Evolutionary conservation across 306 rosid species (phyloP).

Genomic region (Alnus rubra): DNA sequence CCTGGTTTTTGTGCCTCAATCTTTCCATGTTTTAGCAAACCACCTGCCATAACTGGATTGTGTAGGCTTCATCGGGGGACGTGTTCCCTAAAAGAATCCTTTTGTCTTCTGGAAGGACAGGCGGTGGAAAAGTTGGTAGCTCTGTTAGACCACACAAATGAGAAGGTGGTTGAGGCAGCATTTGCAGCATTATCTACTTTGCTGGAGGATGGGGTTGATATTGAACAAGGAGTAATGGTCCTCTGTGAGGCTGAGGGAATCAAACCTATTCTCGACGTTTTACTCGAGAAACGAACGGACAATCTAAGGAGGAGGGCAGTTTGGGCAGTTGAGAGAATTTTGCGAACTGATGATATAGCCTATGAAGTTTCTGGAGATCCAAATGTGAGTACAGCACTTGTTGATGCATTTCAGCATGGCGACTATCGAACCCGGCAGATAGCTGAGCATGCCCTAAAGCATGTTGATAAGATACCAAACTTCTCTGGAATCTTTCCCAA

Average conservation of each 20-base stretch:
- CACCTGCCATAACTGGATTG: slow-evolving; percentile 61
- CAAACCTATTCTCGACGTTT: slow-evolving; percentile 72
- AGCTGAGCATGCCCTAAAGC: slow-evolving; percentile 94
- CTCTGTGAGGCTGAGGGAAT: slow-evolving; percentile 74
- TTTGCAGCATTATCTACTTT: slow-evolving; percentile 83
- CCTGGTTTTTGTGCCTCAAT: slow-evolving; percentile 67
- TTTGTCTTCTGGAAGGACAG: slow-evolving; percentile 82
- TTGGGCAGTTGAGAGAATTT: slow-evolving; percentile 86
- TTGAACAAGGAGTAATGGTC: slow-evolving; percentile 78
- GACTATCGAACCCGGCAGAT: slow-evolving; percentile 89
- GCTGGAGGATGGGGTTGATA: slow-evolving; percentile 85
- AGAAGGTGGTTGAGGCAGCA: slow-evolving; percentile 90
- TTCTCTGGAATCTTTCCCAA: slow-evolving; percentile 92
- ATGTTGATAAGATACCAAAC: slow-evolving; percentile 94
- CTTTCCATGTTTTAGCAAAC: slow-evolving; percentile 68
- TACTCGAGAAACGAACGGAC: slow-evolving; percentile 83
- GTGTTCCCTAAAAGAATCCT: slow-evolving; percentile 74
- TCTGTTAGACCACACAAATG: slow-evolving; percentile 86
- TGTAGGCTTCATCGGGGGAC: slow-evolving; percentile 83
- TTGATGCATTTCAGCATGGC: slow-evolving; percentile 96
- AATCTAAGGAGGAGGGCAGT: slow-evolving; percentile 86
- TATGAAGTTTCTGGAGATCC: slow-evolving; percentile 78
- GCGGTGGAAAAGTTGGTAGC: slow-evolving; percentile 81
- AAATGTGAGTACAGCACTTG: slow-evolving; percentile 89
- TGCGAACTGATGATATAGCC: slow-evolving; percentile 83